Percentiles rank a stretch among this genome's conserved stretches.
Evolutionary conservation across 306 rosid genomes (phyloP).

Genomic region (Leucaena leucocephala): DNA sequence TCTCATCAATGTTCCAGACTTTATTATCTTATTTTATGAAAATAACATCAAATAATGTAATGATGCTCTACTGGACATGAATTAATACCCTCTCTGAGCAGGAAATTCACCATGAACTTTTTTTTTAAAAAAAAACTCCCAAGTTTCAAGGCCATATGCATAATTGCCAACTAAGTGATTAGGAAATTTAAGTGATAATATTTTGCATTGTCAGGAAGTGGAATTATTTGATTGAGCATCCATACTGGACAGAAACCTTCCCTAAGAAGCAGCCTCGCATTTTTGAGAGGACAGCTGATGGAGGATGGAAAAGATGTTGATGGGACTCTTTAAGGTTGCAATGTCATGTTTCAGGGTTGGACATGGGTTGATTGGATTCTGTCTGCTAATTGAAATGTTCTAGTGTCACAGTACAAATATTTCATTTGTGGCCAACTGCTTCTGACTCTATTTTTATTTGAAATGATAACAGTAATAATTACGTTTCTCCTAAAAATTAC

Average conservation of each 20-base stretch:
- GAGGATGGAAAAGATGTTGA: slow-evolving; percentile 68
- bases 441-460: slow-evolving; percentile 5
- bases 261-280: slow-evolving; percentile 61
- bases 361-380: neutral
- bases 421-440: slow-evolving; percentile 16
- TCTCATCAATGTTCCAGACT: slow-evolving; percentile 12
- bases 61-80: too few relatives aligned
- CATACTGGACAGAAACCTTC: slow-evolving; percentile 74
- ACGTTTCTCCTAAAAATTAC: neutral
- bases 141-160: neutral
- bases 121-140: too few relatives aligned
- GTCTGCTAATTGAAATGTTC: slow-evolving; percentile 6
- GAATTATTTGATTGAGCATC: slow-evolving; percentile 72
- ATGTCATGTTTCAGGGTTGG: neutral
- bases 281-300: slow-evolving; percentile 60
- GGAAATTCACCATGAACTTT: too few relatives aligned
- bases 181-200: neutral
- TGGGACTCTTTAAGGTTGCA: slow-evolving; percentile 28
- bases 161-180: neutral
- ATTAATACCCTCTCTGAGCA: too few relatives aligned
- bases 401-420: neutral
- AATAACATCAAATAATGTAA: too few relatives aligned
- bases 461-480: slow-evolving; percentile 2
- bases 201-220: slow-evolving; percentile 55
- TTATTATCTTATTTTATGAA: neutral